A percentile compares a stretch with the other conserved stretches of the same genome.
phyloP scores from a whole-genome alignment of 169 alveolate genomes.

The Amoebophrya sp. region DNA sequence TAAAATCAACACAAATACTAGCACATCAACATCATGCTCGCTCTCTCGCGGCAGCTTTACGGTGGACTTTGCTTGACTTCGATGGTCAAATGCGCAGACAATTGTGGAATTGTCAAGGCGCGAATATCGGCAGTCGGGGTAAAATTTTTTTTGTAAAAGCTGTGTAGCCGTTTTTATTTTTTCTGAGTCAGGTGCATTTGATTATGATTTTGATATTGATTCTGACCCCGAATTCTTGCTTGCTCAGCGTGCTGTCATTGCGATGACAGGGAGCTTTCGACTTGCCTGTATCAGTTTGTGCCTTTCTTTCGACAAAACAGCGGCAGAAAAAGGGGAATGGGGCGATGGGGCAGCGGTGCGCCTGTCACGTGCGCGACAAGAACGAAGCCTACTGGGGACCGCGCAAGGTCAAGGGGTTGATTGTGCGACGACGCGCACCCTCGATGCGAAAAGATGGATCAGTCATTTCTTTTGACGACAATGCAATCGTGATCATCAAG shows the following conservation, averaged over 20 bases:
- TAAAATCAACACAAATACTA: too few relatives aligned
- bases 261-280: too few relatives aligned
- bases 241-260: too few relatives aligned
- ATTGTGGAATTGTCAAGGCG: neutral
- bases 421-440: neutral
- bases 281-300: too few relatives aligned
- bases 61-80: neutral
- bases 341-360: neutral
- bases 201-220: too few relatives aligned
- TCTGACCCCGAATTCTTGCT: too few relatives aligned
- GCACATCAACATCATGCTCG: too few relatives aligned
- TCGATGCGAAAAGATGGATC: neutral
- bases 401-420: neutral
- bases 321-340: neutral
- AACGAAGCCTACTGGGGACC: conserved; percentile 22
- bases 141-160: neutral
- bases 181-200: too few relatives aligned
- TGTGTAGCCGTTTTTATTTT: too few relatives aligned
- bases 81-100: neutral
- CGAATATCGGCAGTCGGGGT: neutral
- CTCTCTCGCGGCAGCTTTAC: neutral
- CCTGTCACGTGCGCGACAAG: neutral
- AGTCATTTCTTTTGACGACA: neutral
- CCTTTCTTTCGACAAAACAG: too few relatives aligned
- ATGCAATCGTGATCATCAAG: neutral